Conservation (phyloP, 2,329 filamentous ascomycete species). For the Curvularia spicifera region DNA sequence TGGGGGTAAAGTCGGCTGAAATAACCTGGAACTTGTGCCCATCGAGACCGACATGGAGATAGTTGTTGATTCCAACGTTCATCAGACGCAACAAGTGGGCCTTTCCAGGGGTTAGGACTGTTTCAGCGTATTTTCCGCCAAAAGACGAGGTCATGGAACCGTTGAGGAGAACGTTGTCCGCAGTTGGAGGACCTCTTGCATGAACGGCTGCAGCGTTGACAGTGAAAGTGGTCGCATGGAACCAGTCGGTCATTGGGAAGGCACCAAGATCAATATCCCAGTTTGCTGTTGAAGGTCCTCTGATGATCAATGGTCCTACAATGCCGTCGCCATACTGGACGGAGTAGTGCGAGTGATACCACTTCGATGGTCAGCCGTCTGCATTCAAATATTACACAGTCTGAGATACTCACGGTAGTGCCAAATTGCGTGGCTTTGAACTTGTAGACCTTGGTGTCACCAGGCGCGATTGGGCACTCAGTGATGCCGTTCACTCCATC, state of each 20-base stretch:
- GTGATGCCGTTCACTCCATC: slow-evolving; percentile 59
- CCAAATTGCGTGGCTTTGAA: slow-evolving; percentile 48
- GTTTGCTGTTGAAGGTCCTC: slow-evolving; percentile 50
- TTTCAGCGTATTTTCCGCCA: slow-evolving; percentile 45
- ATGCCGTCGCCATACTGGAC: slow-evolving; percentile 53
- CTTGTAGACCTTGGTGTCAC: slow-evolving; percentile 45
- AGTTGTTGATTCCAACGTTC: slow-evolving; percentile 46
- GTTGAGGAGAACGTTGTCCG: slow-evolving; percentile 59
- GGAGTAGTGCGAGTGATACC: slow-evolving; percentile 55
- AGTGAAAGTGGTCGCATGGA: slow-evolving; percentile 37
- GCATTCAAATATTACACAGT: not conserved
- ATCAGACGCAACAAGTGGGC: slow-evolving; percentile 54
- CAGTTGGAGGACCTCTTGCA: slow-evolving; percentile 47
- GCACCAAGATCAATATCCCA: slow-evolving; percentile 55
- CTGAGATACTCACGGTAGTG: slow-evolving; percentile 31
- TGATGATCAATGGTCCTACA: slow-evolving; percentile 51
- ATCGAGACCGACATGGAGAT: slow-evolving; percentile 32
- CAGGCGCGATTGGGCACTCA: slow-evolving; percentile 72
- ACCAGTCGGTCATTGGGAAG: slow-evolving; percentile 50
- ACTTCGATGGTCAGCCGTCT: slow-evolving; percentile 50
- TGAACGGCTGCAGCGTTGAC: slow-evolving; percentile 47
- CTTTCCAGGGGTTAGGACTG: slow-evolving; percentile 49
- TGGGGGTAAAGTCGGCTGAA: slow-evolving; percentile 53
- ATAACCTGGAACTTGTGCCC: slow-evolving; percentile 54
- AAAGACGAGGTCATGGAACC: slow-evolving; percentile 59